A percentile compares a stretch with the other conserved stretches of the same genome.
These are phyloP conservation scores for Aspergillus sp. DNA, from an alignment of 2,329 filamentous ascomycete species.

Conservation along the genomic window DNA sequence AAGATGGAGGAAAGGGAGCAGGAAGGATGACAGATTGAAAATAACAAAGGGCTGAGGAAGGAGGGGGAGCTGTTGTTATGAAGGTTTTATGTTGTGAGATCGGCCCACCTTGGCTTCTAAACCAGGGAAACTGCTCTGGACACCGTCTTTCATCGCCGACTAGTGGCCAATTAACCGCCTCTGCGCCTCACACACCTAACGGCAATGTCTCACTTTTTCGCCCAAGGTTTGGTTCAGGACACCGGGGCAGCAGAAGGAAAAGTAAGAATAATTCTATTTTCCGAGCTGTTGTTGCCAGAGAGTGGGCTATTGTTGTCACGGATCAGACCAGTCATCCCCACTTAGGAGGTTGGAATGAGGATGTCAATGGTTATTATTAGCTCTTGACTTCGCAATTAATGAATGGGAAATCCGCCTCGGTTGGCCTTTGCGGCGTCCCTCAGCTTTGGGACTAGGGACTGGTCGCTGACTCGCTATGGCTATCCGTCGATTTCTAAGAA, in stretches of 20 bases:
- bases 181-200: constrained; percentile 22
- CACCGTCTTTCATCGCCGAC: constrained; percentile 15
- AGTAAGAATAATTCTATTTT: background rate
- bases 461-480: background rate
- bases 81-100: constrained; percentile 28
- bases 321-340: constrained; percentile 8
- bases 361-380: constrained; percentile 5
- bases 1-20: constrained; percentile 3
- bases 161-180: constrained; percentile 24
- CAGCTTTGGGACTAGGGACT: background rate
- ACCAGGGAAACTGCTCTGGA: constrained; percentile 28
- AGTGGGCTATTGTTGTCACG: background rate
- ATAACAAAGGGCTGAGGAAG: constrained; percentile 21
- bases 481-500: constrained; percentile 7
- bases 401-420: background rate
- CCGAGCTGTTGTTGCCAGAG: background rate
- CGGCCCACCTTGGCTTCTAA: constrained; percentile 23
- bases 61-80: constrained; percentile 26
- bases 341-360: constrained; percentile 11
- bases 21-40: constrained; percentile 4
- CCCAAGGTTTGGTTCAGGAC: constrained; percentile 16
- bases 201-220: constrained; percentile 26
- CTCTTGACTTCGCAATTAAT: background rate
- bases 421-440: background rate
- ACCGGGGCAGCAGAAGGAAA: background rate